These are phyloP conservation scores for Telopea speciosissima DNA, from an alignment of 177 flowering plant genomes.

Conservation along the genomic window DNA sequence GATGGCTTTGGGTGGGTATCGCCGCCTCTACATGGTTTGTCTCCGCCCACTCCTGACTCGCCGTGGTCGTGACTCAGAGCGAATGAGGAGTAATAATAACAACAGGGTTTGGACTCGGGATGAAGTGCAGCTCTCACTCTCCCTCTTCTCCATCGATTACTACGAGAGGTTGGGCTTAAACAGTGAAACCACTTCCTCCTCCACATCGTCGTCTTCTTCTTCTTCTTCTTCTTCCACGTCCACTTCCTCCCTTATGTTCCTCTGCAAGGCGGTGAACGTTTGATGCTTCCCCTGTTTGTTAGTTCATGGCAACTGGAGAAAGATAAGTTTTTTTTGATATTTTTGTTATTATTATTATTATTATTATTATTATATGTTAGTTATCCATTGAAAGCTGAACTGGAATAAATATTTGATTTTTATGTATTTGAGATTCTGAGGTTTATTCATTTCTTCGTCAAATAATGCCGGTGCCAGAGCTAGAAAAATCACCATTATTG, in stretches of 20 bases:
- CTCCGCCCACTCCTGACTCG: conserved; percentile 34
- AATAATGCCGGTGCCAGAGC: too few species aligned
- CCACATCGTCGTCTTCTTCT: too few species aligned
- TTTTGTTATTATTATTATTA: too few species aligned
- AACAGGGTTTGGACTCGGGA: conserved; percentile 33
- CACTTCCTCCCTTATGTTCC: conserved; percentile 52
- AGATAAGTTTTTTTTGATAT: not conserved
- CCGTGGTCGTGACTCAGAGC: conserved; percentile 9
- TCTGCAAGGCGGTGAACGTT: conserved; percentile 54
- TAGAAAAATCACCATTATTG: too few species aligned
- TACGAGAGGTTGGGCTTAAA: conserved; percentile 48
- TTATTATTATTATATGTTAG: too few species aligned
- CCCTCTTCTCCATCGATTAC: conserved; percentile 61
- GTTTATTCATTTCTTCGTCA: too few species aligned
- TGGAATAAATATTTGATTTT: too few species aligned
- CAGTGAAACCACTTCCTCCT: not conserved
- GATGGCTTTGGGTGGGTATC: conserved; percentile 49
- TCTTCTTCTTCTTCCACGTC: conserved; percentile 7
- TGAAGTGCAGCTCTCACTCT: conserved; percentile 55
- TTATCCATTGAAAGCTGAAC: not conserved
- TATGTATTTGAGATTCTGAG: too few species aligned
- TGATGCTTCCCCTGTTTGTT: conserved; percentile 11
- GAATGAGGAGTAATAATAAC: conserved; percentile 12
- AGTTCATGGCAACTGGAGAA: not conserved
- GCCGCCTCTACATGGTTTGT: conserved; percentile 46